Percentiles rank a stretch among this genome's conserved stretches.
Evolutionary conservation across 176 grass and related monocot species (phyloP).

Genomic region (Poa pratensis): DNA sequence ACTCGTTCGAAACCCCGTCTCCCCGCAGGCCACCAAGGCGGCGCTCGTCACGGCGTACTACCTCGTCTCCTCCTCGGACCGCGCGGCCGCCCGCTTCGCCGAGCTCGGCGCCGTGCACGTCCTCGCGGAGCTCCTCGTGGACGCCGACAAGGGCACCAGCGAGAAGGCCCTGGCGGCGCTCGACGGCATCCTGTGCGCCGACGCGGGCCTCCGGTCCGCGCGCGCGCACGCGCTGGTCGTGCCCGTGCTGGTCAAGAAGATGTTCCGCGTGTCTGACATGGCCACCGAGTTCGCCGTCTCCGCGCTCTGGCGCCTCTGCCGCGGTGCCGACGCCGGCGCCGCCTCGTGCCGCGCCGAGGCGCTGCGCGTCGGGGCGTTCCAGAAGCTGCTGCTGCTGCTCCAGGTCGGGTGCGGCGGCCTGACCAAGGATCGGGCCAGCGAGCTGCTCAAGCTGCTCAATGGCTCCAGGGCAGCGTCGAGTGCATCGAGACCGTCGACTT

Average conservation of each 20-base stretch:
- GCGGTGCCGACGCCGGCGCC: constrained; percentile 14
- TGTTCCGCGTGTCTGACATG: constrained; percentile 87
- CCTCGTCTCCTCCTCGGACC: constrained; percentile 44
- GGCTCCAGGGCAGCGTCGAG: constrained; percentile 57
- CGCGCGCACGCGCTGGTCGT: constrained; percentile 61
- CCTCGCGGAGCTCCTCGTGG: constrained; percentile 64
- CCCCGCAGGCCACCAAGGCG: constrained; percentile 62
- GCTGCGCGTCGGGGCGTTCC: constrained; percentile 80
- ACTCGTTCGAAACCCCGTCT: constrained; percentile 56
- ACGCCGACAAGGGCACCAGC: constrained; percentile 66
- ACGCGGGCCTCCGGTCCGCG: constrained; percentile 46
- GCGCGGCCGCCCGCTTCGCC: constrained; percentile 39
- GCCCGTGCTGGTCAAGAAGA: constrained; percentile 89
- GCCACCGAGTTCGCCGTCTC: constrained; percentile 93
- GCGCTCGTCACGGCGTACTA: constrained; percentile 76
- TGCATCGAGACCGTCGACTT: constrained; percentile 91
- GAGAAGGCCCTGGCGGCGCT: constrained; percentile 75
- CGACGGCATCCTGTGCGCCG: constrained; percentile 51
- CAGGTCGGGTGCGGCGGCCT: constrained; percentile 82
- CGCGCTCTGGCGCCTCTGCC: constrained; percentile 90
- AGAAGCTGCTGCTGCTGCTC: constrained; percentile 88
- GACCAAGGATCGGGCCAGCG: constrained; percentile 84
- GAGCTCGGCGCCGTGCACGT: constrained; percentile 37
- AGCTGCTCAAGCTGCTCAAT: constrained; percentile 78
- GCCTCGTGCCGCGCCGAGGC: constrained; percentile 60